These are phyloP conservation scores for Coemansia sp. DNA, from an alignment of 192 early-diverging fungal genomes.

Conservation along the genomic window DNA sequence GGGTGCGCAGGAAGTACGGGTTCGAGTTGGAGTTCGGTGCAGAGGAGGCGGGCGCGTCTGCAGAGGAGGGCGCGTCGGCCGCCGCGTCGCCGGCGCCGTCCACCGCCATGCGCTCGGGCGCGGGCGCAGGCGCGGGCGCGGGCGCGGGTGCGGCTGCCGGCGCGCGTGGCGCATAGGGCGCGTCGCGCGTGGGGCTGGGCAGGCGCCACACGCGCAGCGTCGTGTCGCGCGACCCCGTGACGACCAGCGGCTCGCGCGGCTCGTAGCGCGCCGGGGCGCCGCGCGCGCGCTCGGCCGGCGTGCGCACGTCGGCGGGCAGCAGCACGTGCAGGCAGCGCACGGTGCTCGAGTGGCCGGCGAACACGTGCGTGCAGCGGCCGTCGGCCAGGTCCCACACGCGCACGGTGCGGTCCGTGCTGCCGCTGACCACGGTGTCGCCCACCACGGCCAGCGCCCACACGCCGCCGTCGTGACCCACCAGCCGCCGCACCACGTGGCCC, in stretches of 20 bases:
- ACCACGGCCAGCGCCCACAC: constrained; percentile 96
- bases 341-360: constrained; percentile 90
- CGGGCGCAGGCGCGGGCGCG: constrained; percentile 7
- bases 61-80: not conserved
- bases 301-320: constrained; percentile 59
- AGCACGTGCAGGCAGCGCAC: constrained; percentile 91
- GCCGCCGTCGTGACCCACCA: constrained; percentile 89
- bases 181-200: constrained; percentile 68
- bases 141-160: not conserved
- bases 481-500: constrained; percentile 64
- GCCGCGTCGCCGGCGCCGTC: constrained; percentile 1
- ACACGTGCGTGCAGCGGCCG: constrained; percentile 87
- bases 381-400: constrained; percentile 94
- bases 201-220: constrained; percentile 90
- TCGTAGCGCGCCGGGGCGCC: constrained; percentile 49
- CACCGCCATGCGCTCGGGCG: constrained; percentile 7
- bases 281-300: constrained; percentile 30
- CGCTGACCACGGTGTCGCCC: constrained; percentile 83
- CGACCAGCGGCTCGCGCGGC: constrained; percentile 74
- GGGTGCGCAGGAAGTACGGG: constrained; percentile 77
- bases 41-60: not conserved
- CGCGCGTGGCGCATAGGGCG: constrained; percentile 39
- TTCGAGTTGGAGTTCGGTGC: constrained; percentile 43
- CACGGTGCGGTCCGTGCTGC: constrained; percentile 92
- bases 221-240: constrained; percentile 93